Percentiles rank a stretch among this genome's conserved stretches.
These are phyloP conservation scores for Pholiota molesta DNA, from an alignment of 768 basidiomycete species.

Conservation along the genomic window DNA sequence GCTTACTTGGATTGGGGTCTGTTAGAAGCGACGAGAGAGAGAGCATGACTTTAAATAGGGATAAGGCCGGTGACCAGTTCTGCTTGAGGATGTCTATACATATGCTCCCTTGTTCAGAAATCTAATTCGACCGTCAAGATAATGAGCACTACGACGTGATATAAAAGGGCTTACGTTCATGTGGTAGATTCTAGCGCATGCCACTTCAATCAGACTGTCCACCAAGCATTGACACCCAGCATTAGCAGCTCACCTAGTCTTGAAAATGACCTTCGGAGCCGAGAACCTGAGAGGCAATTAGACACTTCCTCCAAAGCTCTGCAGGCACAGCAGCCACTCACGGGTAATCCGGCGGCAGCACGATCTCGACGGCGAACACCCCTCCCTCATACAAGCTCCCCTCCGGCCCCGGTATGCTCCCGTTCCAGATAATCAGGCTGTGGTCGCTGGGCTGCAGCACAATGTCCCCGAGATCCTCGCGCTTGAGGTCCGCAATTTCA, in stretches of 20 bases:
- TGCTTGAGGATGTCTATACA: slow-evolving; percentile 93
- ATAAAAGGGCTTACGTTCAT: slow-evolving; percentile 61
- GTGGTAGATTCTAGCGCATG: slow-evolving; percentile 70
- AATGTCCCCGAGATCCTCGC: slow-evolving; percentile 81
- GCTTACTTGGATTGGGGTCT: slow-evolving; percentile 90
- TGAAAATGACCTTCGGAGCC: slow-evolving; percentile 76
- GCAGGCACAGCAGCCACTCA: slow-evolving; percentile 37
- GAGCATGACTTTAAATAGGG: slow-evolving; percentile 92
- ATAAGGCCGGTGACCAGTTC: slow-evolving; percentile 94
- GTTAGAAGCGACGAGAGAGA: slow-evolving; percentile 91
- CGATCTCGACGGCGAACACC: slow-evolving; percentile 68
- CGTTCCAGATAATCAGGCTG: slow-evolving; percentile 74
- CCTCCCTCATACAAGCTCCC: slow-evolving; percentile 86
- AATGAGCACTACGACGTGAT: neutral
- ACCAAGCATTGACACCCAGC: neutral
- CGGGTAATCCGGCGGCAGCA: slow-evolving; percentile 79
- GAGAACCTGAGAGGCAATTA: slow-evolving; percentile 57
- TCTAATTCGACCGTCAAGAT: slow-evolving; percentile 34
- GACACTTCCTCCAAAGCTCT: slow-evolving; percentile 1
- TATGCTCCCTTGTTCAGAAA: slow-evolving; percentile 75
- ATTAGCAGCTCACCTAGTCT: slow-evolving; percentile 56
- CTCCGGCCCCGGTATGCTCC: slow-evolving; percentile 79
- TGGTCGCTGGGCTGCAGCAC: slow-evolving; percentile 66
- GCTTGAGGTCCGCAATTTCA: slow-evolving; percentile 79
- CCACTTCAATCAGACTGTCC: neutral